These are phyloP conservation scores for Metschnikowia santaceciliae DNA, from an alignment of 805 yeast species.

Conservation along the genomic window DNA sequence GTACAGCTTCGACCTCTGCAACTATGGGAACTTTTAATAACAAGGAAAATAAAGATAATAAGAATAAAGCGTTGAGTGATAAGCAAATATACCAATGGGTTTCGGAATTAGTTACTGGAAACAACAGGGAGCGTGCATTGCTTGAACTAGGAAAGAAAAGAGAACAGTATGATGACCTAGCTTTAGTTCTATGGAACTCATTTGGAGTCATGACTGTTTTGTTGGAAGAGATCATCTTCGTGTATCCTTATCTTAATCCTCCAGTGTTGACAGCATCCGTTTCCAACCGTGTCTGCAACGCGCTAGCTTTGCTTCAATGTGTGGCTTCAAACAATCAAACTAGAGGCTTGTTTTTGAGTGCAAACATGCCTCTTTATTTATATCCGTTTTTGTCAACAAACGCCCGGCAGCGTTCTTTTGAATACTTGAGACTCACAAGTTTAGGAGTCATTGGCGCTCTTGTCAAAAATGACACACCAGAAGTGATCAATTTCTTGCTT, in stretches of 20 bases:
- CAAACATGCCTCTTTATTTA: slow-evolving; percentile 86
- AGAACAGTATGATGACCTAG: slow-evolving; percentile 91
- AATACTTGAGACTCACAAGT: slow-evolving; percentile 86
- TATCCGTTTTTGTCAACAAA: slow-evolving; percentile 93
- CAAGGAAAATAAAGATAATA: not conserved
- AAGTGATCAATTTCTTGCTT: slow-evolving; percentile 83
- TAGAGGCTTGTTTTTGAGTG: slow-evolving; percentile 75
- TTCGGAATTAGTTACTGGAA: slow-evolving; percentile 82
- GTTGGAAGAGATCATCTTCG: slow-evolving; percentile 83
- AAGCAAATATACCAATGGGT: slow-evolving; percentile 89
- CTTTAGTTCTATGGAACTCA: slow-evolving; percentile 90
- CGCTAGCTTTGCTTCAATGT: slow-evolving; percentile 89
- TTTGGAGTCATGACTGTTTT: slow-evolving; percentile 94
- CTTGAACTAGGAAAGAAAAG: slow-evolving; percentile 90
- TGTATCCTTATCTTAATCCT: slow-evolving; percentile 85
- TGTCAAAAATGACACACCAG: slow-evolving; percentile 93
- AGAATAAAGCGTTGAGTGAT: slow-evolving; percentile 43
- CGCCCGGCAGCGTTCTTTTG: slow-evolving; percentile 89
- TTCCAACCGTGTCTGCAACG: slow-evolving; percentile 92
- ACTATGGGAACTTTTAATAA: not conserved
- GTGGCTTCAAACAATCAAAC: slow-evolving; percentile 95
- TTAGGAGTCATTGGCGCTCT: slow-evolving; percentile 96
- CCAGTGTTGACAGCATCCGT: slow-evolving; percentile 81
- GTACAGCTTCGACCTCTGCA: not conserved
- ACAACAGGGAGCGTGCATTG: slow-evolving; percentile 88